A percentile compares a stretch with the other conserved stretches of the same genome.
Conservation (phyloP, 352 stramenopile species). For the Halophytophthora polymorphica region DNA sequence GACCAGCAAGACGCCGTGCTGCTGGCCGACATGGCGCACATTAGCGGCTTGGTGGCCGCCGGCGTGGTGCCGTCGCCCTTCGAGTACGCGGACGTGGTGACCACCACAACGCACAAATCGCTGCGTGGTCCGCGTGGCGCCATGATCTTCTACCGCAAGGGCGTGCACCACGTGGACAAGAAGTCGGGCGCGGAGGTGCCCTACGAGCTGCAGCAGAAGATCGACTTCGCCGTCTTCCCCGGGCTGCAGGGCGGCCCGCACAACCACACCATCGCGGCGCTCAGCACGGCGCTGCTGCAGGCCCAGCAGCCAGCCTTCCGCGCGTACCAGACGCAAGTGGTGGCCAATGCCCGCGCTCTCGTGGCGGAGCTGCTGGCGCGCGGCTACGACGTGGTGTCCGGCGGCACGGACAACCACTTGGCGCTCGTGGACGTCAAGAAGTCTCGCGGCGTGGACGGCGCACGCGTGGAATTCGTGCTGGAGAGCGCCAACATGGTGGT, state of each 20-base stretch:
- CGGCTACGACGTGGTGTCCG: constrained; percentile 96
- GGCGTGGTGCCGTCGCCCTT: constrained; percentile 97
- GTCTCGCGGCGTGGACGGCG: constrained; percentile 91
- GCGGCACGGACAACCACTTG: constrained; percentile 99
- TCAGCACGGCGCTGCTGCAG: constrained; percentile 97
- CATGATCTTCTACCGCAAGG: constrained; percentile 99
- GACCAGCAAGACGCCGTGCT: constrained; percentile 93
- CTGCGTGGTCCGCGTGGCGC: constrained; percentile 96
- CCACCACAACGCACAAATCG: constrained; percentile 99
- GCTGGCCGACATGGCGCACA: constrained; percentile 99
- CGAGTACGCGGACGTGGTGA: constrained; percentile 98
- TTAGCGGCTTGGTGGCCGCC: constrained; percentile 96
- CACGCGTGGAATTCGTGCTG: constrained; percentile 94
- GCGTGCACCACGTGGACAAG: constrained; percentile 90
- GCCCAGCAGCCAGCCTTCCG: constrained; percentile 93
- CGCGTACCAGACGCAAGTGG: constrained; percentile 97
- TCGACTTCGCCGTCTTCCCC: constrained; percentile 99
- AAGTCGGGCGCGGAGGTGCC: constrained; percentile 88
- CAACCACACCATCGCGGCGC: constrained; percentile 99
- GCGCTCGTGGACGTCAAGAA: constrained; percentile 96
- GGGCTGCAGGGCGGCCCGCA: constrained; percentile 98
- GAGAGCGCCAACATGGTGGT: constrained; percentile 97
- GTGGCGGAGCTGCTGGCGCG: constrained; percentile 83
- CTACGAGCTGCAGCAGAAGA: constrained; percentile 98
- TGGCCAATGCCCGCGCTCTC: constrained; percentile 90